These are phyloP conservation scores for Elongisporangium senticosum DNA, from an alignment of 352 stramenopile genomes.

Conservation along the genomic window DNA sequence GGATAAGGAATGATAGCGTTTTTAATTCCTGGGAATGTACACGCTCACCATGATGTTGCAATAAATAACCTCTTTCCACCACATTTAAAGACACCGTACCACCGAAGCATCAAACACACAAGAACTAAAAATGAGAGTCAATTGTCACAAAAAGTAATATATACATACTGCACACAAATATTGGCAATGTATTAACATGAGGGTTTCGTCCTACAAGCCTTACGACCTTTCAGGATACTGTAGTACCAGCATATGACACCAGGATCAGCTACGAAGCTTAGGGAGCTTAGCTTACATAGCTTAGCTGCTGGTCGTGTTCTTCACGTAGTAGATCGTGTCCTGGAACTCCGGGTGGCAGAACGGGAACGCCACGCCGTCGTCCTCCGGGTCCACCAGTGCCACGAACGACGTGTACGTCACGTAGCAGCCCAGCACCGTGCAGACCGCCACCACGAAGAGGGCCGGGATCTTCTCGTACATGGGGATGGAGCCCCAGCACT, in stretches of 20 bases:
- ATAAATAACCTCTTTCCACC: not conserved
- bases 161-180: no score
- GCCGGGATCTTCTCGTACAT: conserved; percentile 32
- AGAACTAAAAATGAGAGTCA: no score
- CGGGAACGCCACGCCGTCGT: conserved; percentile 14
- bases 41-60: not conserved
- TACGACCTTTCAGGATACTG: not conserved
- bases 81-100: not conserved
- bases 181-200: not conserved
- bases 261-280: not conserved
- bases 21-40: not conserved
- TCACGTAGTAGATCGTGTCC: conserved; percentile 16
- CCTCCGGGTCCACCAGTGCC: conserved; percentile 13
- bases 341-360: conserved; percentile 21
- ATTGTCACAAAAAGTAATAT: no score
- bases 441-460: conserved; percentile 28
- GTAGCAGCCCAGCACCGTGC: conserved; percentile 26
- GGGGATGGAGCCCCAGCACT: conserved; percentile 29
- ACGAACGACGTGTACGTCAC: conserved; percentile 11
- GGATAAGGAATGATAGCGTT: no score
- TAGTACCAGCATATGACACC: no score
- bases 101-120: no score
- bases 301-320: conserved; percentile 11
- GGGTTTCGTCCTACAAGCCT: not conserved
- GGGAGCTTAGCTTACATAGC: not conserved